phyloP scores from a whole-genome alignment of 352 stramenopile genomes.

The Phytopythium ostracodes region DNA sequence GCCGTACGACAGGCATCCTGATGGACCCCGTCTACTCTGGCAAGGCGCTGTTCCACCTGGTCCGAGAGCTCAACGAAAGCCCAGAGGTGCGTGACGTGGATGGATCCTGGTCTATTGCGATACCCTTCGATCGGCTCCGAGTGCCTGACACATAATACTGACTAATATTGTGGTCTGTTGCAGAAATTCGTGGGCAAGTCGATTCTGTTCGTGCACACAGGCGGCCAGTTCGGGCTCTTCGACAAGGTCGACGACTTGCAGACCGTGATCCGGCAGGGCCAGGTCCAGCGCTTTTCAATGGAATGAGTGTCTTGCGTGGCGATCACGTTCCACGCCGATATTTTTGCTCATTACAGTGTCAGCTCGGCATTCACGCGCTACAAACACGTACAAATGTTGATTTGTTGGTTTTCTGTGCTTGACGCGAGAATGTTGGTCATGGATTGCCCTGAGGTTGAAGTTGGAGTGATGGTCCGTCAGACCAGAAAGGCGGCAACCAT shows the following conservation, averaged over 20 bases:
- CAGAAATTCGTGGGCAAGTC: conserved; percentile 80
- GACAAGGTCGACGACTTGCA: conserved; percentile 86
- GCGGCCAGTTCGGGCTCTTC: conserved; percentile 88
- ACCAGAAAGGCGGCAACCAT: background rate
- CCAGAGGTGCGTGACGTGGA: conserved; percentile 34
- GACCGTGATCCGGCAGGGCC: conserved; percentile 36
- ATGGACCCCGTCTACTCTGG: conserved; percentile 88
- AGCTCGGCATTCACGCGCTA: too few species aligned
- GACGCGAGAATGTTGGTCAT: background rate
- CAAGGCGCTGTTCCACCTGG: conserved; percentile 82
- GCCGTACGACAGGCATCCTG: conserved; percentile 68
- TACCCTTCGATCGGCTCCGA: too few species aligned
- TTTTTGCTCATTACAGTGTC: too few species aligned
- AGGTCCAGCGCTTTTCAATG: conserved; percentile 60
- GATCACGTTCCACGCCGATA: background rate
- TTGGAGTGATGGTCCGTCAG: background rate
- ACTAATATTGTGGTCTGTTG: background rate
- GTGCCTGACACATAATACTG: background rate
- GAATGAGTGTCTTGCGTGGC: conserved; percentile 13
- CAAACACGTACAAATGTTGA: too few species aligned
- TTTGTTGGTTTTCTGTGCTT: too few species aligned
- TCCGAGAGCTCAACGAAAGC: conserved; percentile 66
- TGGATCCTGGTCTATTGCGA: background rate
- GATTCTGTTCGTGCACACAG: conserved; percentile 91
- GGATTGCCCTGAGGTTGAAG: conserved; percentile 1